phyloP scores from a whole-genome alignment of 257 asterid species.

The Cinchona pubescens region DNA sequence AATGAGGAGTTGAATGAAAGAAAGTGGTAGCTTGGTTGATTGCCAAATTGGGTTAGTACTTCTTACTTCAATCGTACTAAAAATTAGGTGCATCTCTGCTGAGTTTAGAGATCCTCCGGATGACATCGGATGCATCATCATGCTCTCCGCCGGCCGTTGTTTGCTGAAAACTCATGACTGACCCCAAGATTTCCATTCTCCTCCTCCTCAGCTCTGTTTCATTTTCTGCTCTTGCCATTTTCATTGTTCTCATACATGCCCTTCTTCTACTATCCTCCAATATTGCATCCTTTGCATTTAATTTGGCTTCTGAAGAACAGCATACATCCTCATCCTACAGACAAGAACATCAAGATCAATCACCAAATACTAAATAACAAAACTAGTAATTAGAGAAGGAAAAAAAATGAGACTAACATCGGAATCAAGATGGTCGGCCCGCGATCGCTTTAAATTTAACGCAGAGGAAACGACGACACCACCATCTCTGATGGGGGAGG shows the following conservation, averaged over 20 bases:
- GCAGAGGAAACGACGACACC: slow-evolving; percentile 12
- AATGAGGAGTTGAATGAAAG: background rate
- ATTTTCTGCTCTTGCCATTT: slow-evolving; percentile 10
- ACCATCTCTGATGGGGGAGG: slow-evolving; percentile 15
- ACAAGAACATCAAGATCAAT: background rate
- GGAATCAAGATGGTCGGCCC: slow-evolving; percentile 15
- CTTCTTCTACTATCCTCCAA: background rate
- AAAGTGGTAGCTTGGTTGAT: background rate
- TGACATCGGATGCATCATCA: slow-evolving; percentile 7
- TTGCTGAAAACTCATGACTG: slow-evolving; percentile 14
- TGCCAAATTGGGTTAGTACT: background rate
- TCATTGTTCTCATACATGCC: background rate
- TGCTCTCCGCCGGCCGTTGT: background rate
- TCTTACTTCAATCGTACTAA: background rate
- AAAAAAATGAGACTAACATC: slow-evolving; percentile 16
- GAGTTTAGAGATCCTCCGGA: slow-evolving; percentile 17
- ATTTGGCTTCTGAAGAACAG: slow-evolving; percentile 17
- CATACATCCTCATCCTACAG: slow-evolving; percentile 22
- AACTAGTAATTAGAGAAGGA: background rate
- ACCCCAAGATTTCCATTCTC: background rate
- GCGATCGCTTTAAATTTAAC: slow-evolving; percentile 15
- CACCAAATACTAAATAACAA: background rate
- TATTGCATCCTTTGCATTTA: background rate
- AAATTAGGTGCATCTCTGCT: background rate
- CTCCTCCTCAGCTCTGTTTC: background rate